Evolutionary conservation across 495 filamentous ascomycete genomes (phyloP).

Genomic region (Aspergillus nidulans): DNA sequence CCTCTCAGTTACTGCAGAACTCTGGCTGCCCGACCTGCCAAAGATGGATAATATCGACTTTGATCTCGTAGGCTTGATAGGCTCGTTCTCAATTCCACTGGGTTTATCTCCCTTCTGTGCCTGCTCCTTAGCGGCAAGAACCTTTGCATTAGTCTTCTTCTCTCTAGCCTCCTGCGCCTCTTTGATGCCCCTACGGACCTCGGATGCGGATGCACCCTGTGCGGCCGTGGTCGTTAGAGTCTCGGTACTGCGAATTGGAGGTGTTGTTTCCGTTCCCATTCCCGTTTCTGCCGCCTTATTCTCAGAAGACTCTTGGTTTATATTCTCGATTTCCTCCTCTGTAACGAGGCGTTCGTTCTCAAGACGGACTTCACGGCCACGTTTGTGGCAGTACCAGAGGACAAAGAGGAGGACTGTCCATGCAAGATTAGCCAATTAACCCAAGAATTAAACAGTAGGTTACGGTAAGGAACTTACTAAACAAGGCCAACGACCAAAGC

Average conservation of each 20-base stretch:
- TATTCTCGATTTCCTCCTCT: slow-evolving; percentile 41
- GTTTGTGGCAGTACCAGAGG: slow-evolving; percentile 96
- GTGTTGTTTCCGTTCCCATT: not conserved
- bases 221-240: slow-evolving; percentile 45
- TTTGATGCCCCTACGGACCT: slow-evolving; percentile 39
- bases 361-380: slow-evolving; percentile 77
- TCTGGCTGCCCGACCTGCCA: slow-evolving; percentile 25
- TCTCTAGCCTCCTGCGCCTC: slow-evolving; percentile 34
- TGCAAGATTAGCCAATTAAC: not conserved
- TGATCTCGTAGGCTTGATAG: slow-evolving; percentile 24
- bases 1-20: slow-evolving; percentile 3
- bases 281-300: not conserved
- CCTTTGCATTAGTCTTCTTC: slow-evolving; percentile 3
- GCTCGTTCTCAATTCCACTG: slow-evolving; percentile 1
- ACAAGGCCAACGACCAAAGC: slow-evolving; percentile 77
- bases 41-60: slow-evolving; percentile 36
- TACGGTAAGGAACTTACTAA: too few species aligned
- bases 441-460: too few species aligned
- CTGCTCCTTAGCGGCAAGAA: not conserved
- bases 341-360: slow-evolving; percentile 62
- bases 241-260: slow-evolving; percentile 37
- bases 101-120: not conserved
- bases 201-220: slow-evolving; percentile 37
- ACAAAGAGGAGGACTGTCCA: slow-evolving; percentile 76
- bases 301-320: slow-evolving; percentile 32